Evolutionary conservation across 805 yeast genomes (phyloP).

Genomic region (Geotrichum ghanense): DNA sequence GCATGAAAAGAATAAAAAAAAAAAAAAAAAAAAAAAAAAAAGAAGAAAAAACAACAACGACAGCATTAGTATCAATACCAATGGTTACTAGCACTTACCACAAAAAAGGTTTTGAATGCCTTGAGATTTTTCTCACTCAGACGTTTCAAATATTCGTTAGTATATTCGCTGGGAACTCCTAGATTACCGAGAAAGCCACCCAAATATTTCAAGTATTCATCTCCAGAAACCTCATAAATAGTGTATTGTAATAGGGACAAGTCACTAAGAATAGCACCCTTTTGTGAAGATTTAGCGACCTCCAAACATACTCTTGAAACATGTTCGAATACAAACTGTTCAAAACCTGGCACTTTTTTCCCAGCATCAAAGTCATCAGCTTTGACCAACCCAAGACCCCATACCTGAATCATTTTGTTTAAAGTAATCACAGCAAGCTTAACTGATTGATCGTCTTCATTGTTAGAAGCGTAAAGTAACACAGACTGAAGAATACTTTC

Average conservation of each 20-base stretch:
- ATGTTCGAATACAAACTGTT: constrained; percentile 53
- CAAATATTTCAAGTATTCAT: constrained; percentile 41
- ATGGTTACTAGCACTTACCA: constrained; percentile 19
- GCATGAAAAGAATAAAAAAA: neutral
- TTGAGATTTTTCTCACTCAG: constrained; percentile 46
- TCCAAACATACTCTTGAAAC: constrained; percentile 61
- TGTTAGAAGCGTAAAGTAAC: constrained; percentile 52
- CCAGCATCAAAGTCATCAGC: constrained; percentile 33
- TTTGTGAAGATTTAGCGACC: constrained; percentile 78
- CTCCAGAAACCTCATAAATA: constrained; percentile 39
- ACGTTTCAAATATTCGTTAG: constrained; percentile 49
- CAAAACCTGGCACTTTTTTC: constrained; percentile 54
- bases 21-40: no score
- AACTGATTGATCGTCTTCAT: constrained; percentile 51
- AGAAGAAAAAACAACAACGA: no score
- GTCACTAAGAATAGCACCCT: constrained; percentile 63
- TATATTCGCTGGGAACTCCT: constrained; percentile 48
- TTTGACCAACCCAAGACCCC: constrained; percentile 59
- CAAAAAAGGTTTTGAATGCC: constrained; percentile 61
- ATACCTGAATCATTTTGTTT: constrained; percentile 43
- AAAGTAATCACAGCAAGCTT: constrained; percentile 62
- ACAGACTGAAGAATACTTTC: constrained; percentile 52
- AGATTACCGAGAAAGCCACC: constrained; percentile 37
- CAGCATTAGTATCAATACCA: no score
- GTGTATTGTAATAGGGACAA: constrained; percentile 58